Evolutionary conservation across 192 early-diverging fungal species (phyloP), one percentile per base, ranked within the genome.

Genomic region (Coemansia guatemalensis): DNA sequence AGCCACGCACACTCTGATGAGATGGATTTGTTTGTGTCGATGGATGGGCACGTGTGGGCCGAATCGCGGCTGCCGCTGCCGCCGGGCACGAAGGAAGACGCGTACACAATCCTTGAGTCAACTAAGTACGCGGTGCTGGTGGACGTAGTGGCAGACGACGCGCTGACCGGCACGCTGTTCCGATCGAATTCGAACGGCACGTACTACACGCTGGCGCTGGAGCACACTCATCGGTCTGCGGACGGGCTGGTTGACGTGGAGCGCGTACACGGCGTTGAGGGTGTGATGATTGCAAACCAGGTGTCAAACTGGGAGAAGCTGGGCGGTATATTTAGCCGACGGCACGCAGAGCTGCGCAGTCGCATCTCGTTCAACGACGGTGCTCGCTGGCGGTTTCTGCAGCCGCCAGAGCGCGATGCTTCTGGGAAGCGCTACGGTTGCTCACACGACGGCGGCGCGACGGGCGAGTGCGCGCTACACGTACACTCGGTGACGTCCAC

Each of bases 321-420:
- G 25, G 78, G 73, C 47, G 59, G 66, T 57, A 57, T 77, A 23
- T 53, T 75, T 9, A 68, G 65, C 35, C 71, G 68, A 47, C 68
- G 67, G 0, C 48, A 73, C 1, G 89, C 94, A 64, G 62, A 79
- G 27, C 63, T 98, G 44, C 85, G 78, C 29, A 87, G 89, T 7
- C 84, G 84, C 20, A 91, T 96, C 44, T 90, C 93, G 26, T 96
- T 92, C 62, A 89, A 96, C 63, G 93, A 95, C 67, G 94, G 94
- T 29, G 69, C 84, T 1, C 83, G 69, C 25, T 99, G 95, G 95
- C 71, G 73, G 22, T 80, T 77, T 48, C 73, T 99, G 39, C 63
- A 69, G 18, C 85, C 92, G 17, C 94, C 94, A 6, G 48, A 59
- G 1, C 81, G 66, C 52, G 85, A 89, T 61, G 55, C 62, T 5